Percentiles rank a stretch among this genome's conserved stretches.
Conservation (phyloP, 495 filamentous ascomycete species). For the Cercophora newfieldiana region DNA sequence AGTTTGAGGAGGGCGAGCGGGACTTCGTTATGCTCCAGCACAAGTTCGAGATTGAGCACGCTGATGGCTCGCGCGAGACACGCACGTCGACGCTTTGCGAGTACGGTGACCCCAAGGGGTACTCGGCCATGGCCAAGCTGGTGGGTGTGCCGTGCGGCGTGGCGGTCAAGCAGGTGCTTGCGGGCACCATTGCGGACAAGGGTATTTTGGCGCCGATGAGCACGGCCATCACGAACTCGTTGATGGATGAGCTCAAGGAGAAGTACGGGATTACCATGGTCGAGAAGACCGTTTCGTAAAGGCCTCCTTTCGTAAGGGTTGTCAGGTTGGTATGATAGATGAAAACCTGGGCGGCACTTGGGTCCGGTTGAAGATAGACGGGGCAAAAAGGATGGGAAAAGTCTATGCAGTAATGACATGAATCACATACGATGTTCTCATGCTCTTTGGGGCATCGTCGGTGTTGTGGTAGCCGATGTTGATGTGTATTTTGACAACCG, state of each 20-base stretch:
- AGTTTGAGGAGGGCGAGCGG: slow-evolving; percentile 79
- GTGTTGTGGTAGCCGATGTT: not conserved
- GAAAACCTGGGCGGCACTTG: too few relatives aligned
- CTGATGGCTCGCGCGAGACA: slow-evolving; percentile 69
- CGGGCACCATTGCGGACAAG: slow-evolving; percentile 74
- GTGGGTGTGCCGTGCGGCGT: slow-evolving; percentile 42
- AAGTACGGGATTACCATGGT: slow-evolving; percentile 38
- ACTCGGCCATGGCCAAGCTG: slow-evolving; percentile 83
- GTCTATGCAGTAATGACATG: slow-evolving; percentile 8
- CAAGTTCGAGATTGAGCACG: slow-evolving; percentile 85
- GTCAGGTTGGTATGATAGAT: not conserved
- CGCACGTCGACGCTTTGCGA: slow-evolving; percentile 80
- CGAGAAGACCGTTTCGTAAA: slow-evolving; percentile 39
- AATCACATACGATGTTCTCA: not conserved
- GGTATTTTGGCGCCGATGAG: slow-evolving; percentile 83
- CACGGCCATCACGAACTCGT: slow-evolving; percentile 65
- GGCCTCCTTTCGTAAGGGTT: too few relatives aligned
- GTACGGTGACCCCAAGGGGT: slow-evolving; percentile 80
- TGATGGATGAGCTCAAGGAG: slow-evolving; percentile 60
- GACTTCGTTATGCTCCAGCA: slow-evolving; percentile 84
- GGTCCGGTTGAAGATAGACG: slow-evolving; percentile 2
- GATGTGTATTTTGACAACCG: too few relatives aligned
- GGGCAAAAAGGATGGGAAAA: slow-evolving; percentile 7
- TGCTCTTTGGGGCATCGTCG: not conserved
- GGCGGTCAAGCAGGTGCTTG: slow-evolving; percentile 78